Conservation (phyloP, 441 rosid genomes). For the Metrosideros polymorpha region DNA sequence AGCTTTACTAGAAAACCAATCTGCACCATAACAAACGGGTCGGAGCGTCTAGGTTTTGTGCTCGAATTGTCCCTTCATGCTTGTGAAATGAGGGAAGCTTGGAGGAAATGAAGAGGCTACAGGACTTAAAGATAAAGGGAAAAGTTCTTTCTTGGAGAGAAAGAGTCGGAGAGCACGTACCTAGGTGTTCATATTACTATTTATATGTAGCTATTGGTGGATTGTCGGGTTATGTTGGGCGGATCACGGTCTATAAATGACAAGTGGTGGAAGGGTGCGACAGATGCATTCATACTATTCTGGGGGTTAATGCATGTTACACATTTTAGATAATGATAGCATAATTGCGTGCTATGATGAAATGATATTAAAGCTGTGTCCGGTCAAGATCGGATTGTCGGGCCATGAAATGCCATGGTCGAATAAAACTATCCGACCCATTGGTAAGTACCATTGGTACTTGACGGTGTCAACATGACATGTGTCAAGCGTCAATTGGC, state of each 20-base stretch:
- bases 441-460: neutral
- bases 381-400: neutral
- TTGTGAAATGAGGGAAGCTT: neutral
- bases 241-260: too few species aligned
- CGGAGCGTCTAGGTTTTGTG: neutral
- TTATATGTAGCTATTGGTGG: neutral
- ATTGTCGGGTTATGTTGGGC: neutral
- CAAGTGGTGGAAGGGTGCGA: neutral
- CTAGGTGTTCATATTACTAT: neutral
- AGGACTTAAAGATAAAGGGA: neutral
- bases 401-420: rapidly evolving
- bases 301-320: rapidly evolving
- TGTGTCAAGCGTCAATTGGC: rapidly evolving
- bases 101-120: neutral
- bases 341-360: rapidly evolving
- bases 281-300: neutral
- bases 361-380: neutral
- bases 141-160: neutral
- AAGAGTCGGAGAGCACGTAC: neutral
- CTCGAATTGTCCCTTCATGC: neutral
- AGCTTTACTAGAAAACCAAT: neutral
- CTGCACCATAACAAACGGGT: neutral
- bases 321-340: neutral
- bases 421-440: rapidly evolving
- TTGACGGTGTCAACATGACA: rapidly evolving